These are phyloP conservation scores for Salvia sclarea DNA, from an alignment of 305 asterid genomes.

Conservation along the genomic window DNA sequence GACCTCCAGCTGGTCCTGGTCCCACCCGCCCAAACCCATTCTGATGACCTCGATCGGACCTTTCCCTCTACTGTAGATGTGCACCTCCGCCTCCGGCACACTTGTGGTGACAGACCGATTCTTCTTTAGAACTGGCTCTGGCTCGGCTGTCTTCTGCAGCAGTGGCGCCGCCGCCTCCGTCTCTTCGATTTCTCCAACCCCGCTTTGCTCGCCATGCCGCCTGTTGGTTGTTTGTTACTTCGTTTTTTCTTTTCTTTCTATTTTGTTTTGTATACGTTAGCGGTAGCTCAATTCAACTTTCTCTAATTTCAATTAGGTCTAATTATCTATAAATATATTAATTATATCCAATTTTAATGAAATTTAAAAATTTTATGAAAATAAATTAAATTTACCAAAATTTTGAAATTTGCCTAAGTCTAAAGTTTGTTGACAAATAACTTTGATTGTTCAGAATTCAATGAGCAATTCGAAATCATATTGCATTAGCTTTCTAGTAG, in stretches of 20 bases:
- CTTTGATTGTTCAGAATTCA: too few species aligned
- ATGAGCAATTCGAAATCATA: too few species aligned
- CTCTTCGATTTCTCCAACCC: conserved; percentile 53
- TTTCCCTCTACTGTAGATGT: conserved; percentile 67
- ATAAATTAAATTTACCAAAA: too few species aligned
- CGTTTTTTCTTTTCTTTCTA: not conserved
- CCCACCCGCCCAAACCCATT: conserved; percentile 73
- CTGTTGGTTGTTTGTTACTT: not conserved
- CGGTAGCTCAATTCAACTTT: not conserved
- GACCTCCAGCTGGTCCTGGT: conserved; percentile 90
- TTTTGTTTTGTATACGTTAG: not conserved
- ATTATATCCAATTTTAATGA: too few species aligned
- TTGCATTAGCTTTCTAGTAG: too few species aligned
- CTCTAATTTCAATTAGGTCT: not conserved
- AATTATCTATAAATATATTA: too few species aligned
- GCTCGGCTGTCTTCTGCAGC: conserved; percentile 34
- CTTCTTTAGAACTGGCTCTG: conserved; percentile 32
- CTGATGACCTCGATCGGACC: conserved; percentile 84
- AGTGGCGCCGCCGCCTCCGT: conserved; percentile 57
- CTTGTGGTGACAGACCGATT: conserved; percentile 55
- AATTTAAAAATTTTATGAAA: too few species aligned
- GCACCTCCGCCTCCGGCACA: conserved; percentile 84
- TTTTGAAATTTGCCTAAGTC: too few species aligned
- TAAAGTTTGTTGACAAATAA: too few species aligned
- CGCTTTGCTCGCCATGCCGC: conserved; percentile 33